Evolutionary conservation across 2,329 filamentous ascomycete genomes (phyloP), one percentile per base, ranked within the genome.

Genomic region (Diaporthe sp.): DNA sequence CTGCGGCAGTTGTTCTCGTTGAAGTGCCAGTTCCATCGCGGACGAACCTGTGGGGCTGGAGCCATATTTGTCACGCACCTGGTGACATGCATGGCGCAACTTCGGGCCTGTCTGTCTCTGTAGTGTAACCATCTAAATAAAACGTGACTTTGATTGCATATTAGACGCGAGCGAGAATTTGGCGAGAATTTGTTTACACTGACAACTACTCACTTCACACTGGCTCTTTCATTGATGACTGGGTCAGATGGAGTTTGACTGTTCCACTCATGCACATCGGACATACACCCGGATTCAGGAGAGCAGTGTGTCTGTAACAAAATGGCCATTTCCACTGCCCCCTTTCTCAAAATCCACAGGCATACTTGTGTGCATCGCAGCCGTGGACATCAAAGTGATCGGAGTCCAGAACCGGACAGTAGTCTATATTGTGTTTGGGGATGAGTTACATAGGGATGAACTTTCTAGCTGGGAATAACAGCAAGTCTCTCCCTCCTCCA

Each of bases 1-100:
- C 13, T 28, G 65, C 49, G 49, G 49, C 39, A 39, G 9, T 28
- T 70, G 15, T 37, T 4, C 13, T n/a, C 46, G 5, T 53, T 17
- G 34, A 28, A 12, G 44, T 37, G 22, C 7, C 46, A 10, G 49
- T 39, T 22, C 31, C 46, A 15, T 39, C 46, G 34, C 34, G 31
- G 65, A 53, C 46, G 65, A 70, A 70, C 65, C 22, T 70, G 49
- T 70, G 65, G 65, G 65, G 65, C 49, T 4, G 8, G 34, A 31
- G 28, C 65, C 65, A 55, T 28, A 42, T 55, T 70, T 37, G 46
- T 70, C 65, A 55, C 34, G 49, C 65, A 49, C 13, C 34, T 7
- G 5, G 12, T 53, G 13, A n/a, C 46, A 51, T 68, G 22, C 65
- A 70, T 70, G 65, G 49, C 65, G 49, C 65, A 55, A 70, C 65